These are phyloP conservation scores for Funneliformis geosporum DNA, from an alignment of 192 early-diverging fungal species.

Conservation along the genomic window DNA sequence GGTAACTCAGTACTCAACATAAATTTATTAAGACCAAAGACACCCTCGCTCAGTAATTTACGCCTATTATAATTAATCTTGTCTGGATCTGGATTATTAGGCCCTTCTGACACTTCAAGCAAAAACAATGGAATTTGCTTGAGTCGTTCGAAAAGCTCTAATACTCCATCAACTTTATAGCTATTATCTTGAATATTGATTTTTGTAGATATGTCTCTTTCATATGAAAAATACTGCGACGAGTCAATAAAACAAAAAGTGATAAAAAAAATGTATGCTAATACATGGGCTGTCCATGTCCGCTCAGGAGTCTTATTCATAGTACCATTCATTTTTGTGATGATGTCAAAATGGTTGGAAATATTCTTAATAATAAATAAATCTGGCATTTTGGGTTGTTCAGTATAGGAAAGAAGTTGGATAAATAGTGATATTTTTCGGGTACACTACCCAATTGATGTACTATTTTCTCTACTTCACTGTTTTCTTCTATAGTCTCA, in stretches of 20 bases:
- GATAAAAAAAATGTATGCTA: conserved; percentile 11
- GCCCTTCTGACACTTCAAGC: neutral
- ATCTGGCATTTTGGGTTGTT: neutral
- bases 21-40: conserved; percentile 4
- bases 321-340: neutral
- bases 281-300: neutral
- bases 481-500: neutral
- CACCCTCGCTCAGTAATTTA: conserved; percentile 6
- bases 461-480: neutral
- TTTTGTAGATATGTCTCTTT: neutral
- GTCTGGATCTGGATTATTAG: neutral
- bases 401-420: neutral
- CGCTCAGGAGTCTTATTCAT: neutral
- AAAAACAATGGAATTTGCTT: conserved; percentile 4
- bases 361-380: neutral
- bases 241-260: conserved; percentile 11
- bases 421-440: neutral
- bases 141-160: neutral
- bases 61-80: neutral
- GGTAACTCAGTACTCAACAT: neutral
- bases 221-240: conserved; percentile 9
- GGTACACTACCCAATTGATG: neutral
- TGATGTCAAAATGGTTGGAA: neutral
- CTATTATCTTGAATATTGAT: neutral
- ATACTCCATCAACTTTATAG: conserved; percentile 5